Percentiles rank a stretch among this genome's conserved stretches.
Evolutionary conservation across 352 stramenopile species (phyloP).

Genomic region (Globisporangium echinulatum): DNA sequence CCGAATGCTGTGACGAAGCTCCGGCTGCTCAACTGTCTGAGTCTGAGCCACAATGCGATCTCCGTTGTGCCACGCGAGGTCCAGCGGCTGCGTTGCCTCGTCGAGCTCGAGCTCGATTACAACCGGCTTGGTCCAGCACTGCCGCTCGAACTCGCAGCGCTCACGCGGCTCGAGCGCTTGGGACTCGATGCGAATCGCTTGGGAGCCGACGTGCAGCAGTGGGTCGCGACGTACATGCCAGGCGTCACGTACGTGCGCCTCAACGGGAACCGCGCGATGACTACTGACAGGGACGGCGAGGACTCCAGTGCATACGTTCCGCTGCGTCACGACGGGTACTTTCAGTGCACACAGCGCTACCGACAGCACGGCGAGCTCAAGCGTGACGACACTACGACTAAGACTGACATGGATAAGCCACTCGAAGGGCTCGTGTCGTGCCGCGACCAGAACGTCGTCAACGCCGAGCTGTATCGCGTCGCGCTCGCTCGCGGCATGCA

Average conservation of each 20-base stretch:
- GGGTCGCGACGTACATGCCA: constrained; percentile 23
- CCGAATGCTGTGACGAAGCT: constrained; percentile 43
- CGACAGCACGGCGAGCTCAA: background rate
- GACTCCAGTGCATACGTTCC: constrained; percentile 7
- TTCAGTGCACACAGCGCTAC: constrained; percentile 27
- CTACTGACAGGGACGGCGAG: background rate
- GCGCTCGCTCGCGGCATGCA: constrained; percentile 1
- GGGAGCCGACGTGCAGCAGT: constrained; percentile 8
- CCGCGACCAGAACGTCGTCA: constrained; percentile 18
- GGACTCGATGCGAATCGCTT: constrained; percentile 60
- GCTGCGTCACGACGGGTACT: constrained; percentile 43
- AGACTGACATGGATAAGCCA: background rate
- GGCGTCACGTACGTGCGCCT: constrained; percentile 39
- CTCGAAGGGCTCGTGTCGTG: constrained; percentile 14
- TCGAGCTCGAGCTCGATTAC: constrained; percentile 62
- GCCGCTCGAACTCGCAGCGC: constrained; percentile 25
- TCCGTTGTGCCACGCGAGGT: constrained; percentile 34
- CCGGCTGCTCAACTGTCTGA: constrained; percentile 44
- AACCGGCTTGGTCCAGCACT: constrained; percentile 40
- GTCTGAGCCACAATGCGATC: constrained; percentile 54
- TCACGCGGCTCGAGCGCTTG: constrained; percentile 47
- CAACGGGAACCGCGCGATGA: constrained; percentile 29
- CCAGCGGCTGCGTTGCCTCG: constrained; percentile 44
- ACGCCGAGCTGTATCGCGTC: constrained; percentile 11
- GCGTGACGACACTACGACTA: background rate